phyloP scores from a whole-genome alignment of 1,284 basidiomycete species.

The Trichosporon coremiiforme region DNA sequence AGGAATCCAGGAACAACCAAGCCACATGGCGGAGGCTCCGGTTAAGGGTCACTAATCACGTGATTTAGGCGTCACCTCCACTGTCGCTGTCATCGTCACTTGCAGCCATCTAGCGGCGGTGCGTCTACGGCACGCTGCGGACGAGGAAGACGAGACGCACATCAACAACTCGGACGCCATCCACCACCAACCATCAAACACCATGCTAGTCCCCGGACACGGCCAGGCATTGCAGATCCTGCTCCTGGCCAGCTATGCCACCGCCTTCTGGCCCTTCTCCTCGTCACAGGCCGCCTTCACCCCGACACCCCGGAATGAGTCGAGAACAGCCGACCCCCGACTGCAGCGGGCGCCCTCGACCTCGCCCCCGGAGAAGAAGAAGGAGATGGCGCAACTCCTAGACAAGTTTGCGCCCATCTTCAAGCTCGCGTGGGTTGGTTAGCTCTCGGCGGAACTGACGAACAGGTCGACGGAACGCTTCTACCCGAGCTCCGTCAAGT shows the following conservation, averaged over 20 bases:
- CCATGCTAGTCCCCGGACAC: neutral
- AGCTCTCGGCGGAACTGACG: neutral
- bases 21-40: neutral
- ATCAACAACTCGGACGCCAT: neutral
- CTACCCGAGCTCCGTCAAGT: slow-evolving; percentile 50
- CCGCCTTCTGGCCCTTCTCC: slow-evolving; percentile 1
- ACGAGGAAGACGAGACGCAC: neutral
- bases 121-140: no score
- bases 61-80: no score
- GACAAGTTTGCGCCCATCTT: slow-evolving; percentile 48
- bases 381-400: slow-evolving; percentile 42
- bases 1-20: neutral
- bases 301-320: neutral
- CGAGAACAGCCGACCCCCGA: neutral
- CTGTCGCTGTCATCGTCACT: no score
- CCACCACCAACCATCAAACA: neutral
- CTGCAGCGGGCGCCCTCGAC: slow-evolving; percentile 5
- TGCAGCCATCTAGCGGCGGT: no score
- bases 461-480: slow-evolving; percentile 42
- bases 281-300: neutral
- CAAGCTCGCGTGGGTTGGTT: slow-evolving; percentile 46
- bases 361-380: slow-evolving; percentile 27
- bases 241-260: slow-evolving; percentile 1
- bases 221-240: neutral
- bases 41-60: neutral